Evolutionary conservation across 768 basidiomycete species (phyloP), one percentile per base, ranked within the genome.

Genomic region (Trametes cingulata): DNA sequence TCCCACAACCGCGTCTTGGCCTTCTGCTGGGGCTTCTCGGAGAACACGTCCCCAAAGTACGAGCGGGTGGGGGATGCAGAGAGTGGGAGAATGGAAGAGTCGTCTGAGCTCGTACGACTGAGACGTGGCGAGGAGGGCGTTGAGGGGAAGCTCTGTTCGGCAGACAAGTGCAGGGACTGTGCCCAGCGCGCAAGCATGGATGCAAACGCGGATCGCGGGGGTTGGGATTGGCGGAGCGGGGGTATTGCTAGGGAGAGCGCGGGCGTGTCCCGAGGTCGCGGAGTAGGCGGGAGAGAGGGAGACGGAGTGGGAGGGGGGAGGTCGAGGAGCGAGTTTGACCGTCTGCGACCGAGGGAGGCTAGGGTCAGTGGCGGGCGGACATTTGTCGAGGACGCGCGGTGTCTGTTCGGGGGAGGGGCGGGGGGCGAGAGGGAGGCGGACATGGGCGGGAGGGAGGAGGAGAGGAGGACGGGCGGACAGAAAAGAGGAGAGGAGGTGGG

Each of bases 331-430:
- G 72, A 65, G 60, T 67, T 71, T 52, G 71, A 70, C 56, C 70
- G 67, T 53, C 69, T 65, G 43, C 73, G 72, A 41, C 83, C 85
- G 49, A 85, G 79, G 57, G 84, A 76, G 64, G 74, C 71, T 65
- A 82, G 71, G 45, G 85, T 79, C 51, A 84, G 68, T 10, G 80
- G 74, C 35, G 83, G 80, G 35, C 82, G 77, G 48, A 87, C 78
- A 63, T 77, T 82, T 24, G 83, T 83, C 43, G 86, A 87, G 46
- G 82, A 85, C 0, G 85, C 83, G 56, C 84, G 82, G 68, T 76
- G 76, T 68, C 83, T 82, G 67, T 73, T 73, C 39, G 74, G 73
- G 54, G 76, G 77, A 45, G 82, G 81, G 60, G 74, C 72, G 58
- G 66, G 60, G 20, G 50, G 57, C 20, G 50, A 60, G 58, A 73